Base-by-base conservation (phyloP, 2,329 filamentous ascomycete species). In the Fusarium kyushuense region DNA sequence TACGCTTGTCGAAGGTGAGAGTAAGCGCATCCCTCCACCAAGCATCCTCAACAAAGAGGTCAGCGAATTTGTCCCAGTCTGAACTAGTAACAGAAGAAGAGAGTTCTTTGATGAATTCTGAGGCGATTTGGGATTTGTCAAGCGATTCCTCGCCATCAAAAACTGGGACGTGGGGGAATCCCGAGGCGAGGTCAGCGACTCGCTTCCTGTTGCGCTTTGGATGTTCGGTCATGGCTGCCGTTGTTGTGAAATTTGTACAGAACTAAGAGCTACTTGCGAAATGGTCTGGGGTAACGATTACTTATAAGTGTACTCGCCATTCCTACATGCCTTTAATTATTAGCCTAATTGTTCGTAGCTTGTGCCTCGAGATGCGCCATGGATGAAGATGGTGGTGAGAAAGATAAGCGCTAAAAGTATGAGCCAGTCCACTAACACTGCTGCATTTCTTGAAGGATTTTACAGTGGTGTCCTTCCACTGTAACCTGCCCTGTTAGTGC, bases 1-100 rank as follows among this genome's bases (percentile, higher is more conserved):
- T 49, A 4, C 46, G 46, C 14, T 49, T 49, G 46, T 49, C 46
- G 0, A 49, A 49, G 5, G 46, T 49, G 3, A 49, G 32, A 0
- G 46, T 49, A 7, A 49, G 32, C 13, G 46, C 23, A 5, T 49
- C 46, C 23, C 21, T 49, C 46, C 46, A 36, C 46, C 46, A 49
- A 2, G 32, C 35, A n/a, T 49, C 46, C 14, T 49, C 46, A 4
- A 49, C 17, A 14, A 49, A 38, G 9, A 36, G 32, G 2, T 13
- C 6, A 2, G 46, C 3, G 6, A 49, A n/a, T 5, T 14, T 27
- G 1, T 38, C 23, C 32, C 46, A 49, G 3, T 38, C 7, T 11
- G 46, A 21, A 3, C 9, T 9, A 17, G 13, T 12, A 9, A 49
- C 33, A 7, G 46, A 21, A 49, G 32, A 32, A 1, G 46, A 49